phyloP scores from a whole-genome alignment of 352 stramenopile genomes.

The Globisporangium nodosum region DNA sequence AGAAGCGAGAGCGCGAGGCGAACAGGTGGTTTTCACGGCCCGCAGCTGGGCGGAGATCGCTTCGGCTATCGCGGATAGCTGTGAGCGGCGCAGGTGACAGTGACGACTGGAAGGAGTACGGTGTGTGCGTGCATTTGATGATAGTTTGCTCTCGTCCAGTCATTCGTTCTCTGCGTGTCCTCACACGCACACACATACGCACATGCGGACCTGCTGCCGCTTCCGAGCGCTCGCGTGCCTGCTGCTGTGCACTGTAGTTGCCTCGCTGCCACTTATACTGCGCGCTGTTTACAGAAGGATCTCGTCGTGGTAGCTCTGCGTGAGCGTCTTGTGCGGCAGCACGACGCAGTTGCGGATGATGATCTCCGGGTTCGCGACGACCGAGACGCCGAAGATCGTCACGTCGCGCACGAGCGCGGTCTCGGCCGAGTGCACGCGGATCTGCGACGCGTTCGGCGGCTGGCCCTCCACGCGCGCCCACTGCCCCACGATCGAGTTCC shows the following conservation, averaged over 20 bases:
- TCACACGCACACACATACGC: not conserved
- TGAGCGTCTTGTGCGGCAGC: conserved; percentile 83
- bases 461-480: conserved; percentile 84
- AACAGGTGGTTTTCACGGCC: conserved; percentile 1
- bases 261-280: not conserved
- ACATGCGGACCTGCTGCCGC: no score
- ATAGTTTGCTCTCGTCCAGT: no score
- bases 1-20: not conserved
- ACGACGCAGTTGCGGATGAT: conserved; percentile 90
- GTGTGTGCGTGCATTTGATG: no score
- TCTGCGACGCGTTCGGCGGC: conserved; percentile 70
- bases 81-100: not conserved
- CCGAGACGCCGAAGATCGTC: conserved; percentile 85
- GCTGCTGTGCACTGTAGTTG: not conserved
- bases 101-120: no score
- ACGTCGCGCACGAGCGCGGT: conserved; percentile 81
- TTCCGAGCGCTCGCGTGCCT: no score
- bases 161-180: not conserved
- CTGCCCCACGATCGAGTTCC: conserved; percentile 87
- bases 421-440: conserved; percentile 62
- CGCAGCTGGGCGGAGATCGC: conserved; percentile 21
- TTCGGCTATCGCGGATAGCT: not conserved
- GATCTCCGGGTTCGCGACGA: conserved; percentile 82
- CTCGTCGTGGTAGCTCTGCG: conserved; percentile 86
- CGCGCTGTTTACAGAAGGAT: conserved; percentile 65